Evolutionary conservation across 805 yeast species (phyloP).

Genomic region (Myxozyma nipponensis): DNA sequence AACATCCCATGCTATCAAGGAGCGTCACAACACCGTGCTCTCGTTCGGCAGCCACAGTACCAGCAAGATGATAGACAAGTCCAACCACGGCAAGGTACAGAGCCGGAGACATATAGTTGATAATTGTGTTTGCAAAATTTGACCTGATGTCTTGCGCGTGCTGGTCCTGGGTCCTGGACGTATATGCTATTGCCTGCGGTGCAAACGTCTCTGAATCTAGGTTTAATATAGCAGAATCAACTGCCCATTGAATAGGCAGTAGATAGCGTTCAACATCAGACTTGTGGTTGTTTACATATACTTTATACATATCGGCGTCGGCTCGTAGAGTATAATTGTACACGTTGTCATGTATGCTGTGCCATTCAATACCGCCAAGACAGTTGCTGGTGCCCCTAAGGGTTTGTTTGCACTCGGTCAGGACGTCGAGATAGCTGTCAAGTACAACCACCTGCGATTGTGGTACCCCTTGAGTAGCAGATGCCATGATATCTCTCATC

Average conservation of each 20-base stretch:
- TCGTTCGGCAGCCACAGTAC: conserved; percentile 35
- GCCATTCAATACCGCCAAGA: conserved; percentile 37
- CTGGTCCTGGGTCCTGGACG: conserved; percentile 28
- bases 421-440: conserved; percentile 29
- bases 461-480: conserved; percentile 35
- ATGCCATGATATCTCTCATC: conserved; percentile 31
- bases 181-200: conserved; percentile 31
- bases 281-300: conserved; percentile 30
- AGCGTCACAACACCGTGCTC: conserved; percentile 35
- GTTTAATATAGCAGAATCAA: conserved; percentile 28
- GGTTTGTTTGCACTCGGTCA: conserved; percentile 32
- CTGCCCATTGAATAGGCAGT: conserved; percentile 38
- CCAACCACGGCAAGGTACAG: conserved; percentile 37
- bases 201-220: conserved; percentile 3
- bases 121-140: conserved; percentile 32
- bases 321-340: conserved; percentile 38
- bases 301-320: conserved; percentile 32
- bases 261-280: conserved; percentile 33
- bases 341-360: conserved; percentile 31
- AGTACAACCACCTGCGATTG: conserved; percentile 29
- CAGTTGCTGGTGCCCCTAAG: conserved; percentile 35
- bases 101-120: conserved; percentile 36
- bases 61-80: conserved; percentile 37
- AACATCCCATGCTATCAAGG: conserved; percentile 36
- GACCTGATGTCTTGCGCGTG: conserved; percentile 28